Percentiles rank a stretch among this genome's conserved stretches.
Conservation (phyloP, 1,284 basidiomycete genomes). For the Dichomitus squalens region DNA sequence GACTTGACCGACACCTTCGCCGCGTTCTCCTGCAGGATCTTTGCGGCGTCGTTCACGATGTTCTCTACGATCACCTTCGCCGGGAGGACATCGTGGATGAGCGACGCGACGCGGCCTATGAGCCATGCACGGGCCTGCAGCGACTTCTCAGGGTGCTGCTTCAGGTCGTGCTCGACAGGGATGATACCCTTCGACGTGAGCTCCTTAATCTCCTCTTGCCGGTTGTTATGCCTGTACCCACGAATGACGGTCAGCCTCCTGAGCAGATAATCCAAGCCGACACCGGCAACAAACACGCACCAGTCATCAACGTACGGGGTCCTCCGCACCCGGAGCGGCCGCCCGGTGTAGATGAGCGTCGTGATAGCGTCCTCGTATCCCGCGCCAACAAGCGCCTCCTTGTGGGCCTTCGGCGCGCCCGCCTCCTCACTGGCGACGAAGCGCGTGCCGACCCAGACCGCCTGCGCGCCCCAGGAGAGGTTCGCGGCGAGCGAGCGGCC, state of each 20-base stretch:
- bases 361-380: constrained; percentile 73
- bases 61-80: constrained; percentile 81
- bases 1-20: constrained; percentile 43
- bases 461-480: constrained; percentile 82
- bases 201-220: constrained; percentile 74
- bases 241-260: background rate
- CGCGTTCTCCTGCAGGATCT: constrained; percentile 43
- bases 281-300: constrained; percentile 18
- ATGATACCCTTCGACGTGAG: constrained; percentile 79
- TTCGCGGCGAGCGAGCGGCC: constrained; percentile 87
- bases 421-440: constrained; percentile 88
- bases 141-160: constrained; percentile 77
- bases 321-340: constrained; percentile 81
- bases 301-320: constrained; percentile 74
- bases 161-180: constrained; percentile 70
- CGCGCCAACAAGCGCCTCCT: constrained; percentile 69
- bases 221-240: constrained; percentile 69
- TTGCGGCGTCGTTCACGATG: constrained; percentile 75
- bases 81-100: constrained; percentile 75
- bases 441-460: constrained; percentile 71
- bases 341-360: constrained; percentile 86
- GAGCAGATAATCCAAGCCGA: background rate
- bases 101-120: constrained; percentile 78
- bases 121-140: constrained; percentile 63
- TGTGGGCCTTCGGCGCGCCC: constrained; percentile 81